Base-by-base conservation (phyloP, 495 filamentous ascomycete genomes). In the Oleoguttula mirabilis region DNA sequence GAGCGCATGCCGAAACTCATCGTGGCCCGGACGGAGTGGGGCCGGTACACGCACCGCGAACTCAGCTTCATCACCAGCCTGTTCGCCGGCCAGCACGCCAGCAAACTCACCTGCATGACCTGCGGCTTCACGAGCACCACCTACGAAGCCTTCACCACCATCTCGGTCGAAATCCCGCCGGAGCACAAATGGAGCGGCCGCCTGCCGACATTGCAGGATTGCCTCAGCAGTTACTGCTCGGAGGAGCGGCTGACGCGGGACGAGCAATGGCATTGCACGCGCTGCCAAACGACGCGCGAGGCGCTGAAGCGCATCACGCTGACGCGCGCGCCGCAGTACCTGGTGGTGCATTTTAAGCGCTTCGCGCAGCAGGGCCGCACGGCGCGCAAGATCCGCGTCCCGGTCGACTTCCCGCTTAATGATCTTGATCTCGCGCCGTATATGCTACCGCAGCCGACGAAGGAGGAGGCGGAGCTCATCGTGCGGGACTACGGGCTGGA, bases 271-370 rank as follows among this genome's bases (percentile, higher is more conserved):
- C 71, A 76, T 47, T 85, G 80, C 43, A 76, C 79, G 12, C 62
- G 71, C 39, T 85, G 80, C 66, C 80, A 82, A 44, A 68, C 68
- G 39, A 66, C 73, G 40, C 68, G 78, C 10, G 77, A 79, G 47
- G 80, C 80, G 10, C 82, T 70, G 10, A 84, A 83, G 46, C 75
- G 77, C 45, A 77, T 85, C 43, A 80, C 77, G 24, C 75, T 85
- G 47, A 83, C 79, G 14, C 72, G 80, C 6, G 75, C 79, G 1
- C 80, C 80, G 0, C 70, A 80, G 36, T 73, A 77, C 50, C 63
- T 85, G 3, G 77, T 84, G n/a, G 63, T 85, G 4, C 80, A 84
- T 49, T 76, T 85, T 55, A 85, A 84, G 57, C 76, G 80, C 21
- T 84, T 84, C 55, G 70, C 70, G 2, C 7, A 35, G 7, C 7